Evolutionary conservation across 2,329 filamentous ascomycete species (phyloP), one percentile per base, ranked within the genome.

Genomic region (Pseudofabraea citricarpa): DNA sequence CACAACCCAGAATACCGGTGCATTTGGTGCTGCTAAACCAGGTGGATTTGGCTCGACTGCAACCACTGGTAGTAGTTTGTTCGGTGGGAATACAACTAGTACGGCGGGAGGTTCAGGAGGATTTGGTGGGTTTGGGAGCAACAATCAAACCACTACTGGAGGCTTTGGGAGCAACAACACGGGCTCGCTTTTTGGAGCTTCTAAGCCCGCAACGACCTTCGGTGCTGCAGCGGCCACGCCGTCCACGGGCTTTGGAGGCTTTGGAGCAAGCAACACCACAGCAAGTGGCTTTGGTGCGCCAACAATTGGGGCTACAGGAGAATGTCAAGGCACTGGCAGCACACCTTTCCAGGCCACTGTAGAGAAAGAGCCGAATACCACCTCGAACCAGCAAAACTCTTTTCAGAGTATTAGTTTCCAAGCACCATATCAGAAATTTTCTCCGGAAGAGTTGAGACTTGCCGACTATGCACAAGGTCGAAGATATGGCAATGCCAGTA

Each of bases 401-500:
- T 94, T 85, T 64, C 87, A 93, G 64, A 91, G 82, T 54, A 80
- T 94, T 44, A 70, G 84, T 18, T 90, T 91, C 63, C 83, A 86
- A 67, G 81, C 83, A 19, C 78, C 85, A 1, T 94, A 91, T 69
- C 83, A 83, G 64, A 94, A 93, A 62, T 97, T 85, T 72, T 96
- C 91, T 8, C 79, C 87, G n/a, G 93, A 87, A 56, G 85, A 93
- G 64, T 68, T 93, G 42, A 77, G 87, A 58, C 66, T 95, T 48
- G 88, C 81, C 36, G 93, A 98, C 65, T 98, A 98, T 63, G 79
- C 83, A 46, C 86, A 90, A 64, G 90, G 90, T 40, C 82, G 90
- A 46, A 84, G 85, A 42, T 88, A 79, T 61, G 93, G 90, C 24
- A 95, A 91, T 64, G 76, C 78, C 32, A 88, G 85, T 49, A 89